A percentile compares a stretch with the other conserved stretches of the same genome.
Evolutionary conservation across 169 alveolate genomes (phyloP).

Genomic region (Eimeria brunetti): DNA sequence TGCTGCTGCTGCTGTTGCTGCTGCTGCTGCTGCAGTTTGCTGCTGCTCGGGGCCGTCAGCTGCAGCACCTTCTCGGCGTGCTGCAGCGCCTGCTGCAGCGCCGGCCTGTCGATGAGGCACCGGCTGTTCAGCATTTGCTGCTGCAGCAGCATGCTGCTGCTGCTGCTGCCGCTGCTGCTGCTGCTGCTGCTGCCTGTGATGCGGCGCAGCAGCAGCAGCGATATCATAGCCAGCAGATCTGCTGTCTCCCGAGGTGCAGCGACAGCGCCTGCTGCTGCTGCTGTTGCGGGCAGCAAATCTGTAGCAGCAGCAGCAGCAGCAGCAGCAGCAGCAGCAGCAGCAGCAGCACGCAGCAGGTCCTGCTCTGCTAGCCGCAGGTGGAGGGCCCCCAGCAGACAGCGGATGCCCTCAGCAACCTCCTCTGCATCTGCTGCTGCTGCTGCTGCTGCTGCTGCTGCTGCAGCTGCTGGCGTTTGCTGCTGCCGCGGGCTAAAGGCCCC

Average conservation of each 20-base stretch:
- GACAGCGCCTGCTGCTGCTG: not conserved
- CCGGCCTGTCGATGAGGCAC: not conserved
- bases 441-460: constrained; percentile 53
- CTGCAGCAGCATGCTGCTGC: constrained; percentile 50
- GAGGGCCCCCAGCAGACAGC: constrained; percentile 2
- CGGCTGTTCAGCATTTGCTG: not conserved
- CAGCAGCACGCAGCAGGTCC: constrained; percentile 38
- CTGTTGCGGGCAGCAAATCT: not conserved
- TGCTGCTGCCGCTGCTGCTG: constrained; percentile 39
- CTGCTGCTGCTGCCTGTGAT: no score
- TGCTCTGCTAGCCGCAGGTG: constrained; percentile 35
- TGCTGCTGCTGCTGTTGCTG: constrained; percentile 41
- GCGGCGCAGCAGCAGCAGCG: constrained; percentile 35
- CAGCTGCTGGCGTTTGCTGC: not conserved
- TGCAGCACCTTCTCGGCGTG: constrained; percentile 34
- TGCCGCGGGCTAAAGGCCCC: not conserved
- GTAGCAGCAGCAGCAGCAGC: constrained; percentile 37
- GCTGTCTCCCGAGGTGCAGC: constrained; percentile 42
- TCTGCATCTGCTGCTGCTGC: constrained; percentile 56
- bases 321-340: constrained; percentile 31
- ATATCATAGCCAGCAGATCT: constrained; percentile 10
- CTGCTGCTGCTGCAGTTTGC: constrained; percentile 27
- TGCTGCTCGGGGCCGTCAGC: not conserved
- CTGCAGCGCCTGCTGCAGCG: constrained; percentile 74
- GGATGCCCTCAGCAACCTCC: constrained; percentile 12